phyloP scores from a whole-genome alignment of 2,329 filamentous ascomycete genomes.

The Pseudocercospora musae region DNA sequence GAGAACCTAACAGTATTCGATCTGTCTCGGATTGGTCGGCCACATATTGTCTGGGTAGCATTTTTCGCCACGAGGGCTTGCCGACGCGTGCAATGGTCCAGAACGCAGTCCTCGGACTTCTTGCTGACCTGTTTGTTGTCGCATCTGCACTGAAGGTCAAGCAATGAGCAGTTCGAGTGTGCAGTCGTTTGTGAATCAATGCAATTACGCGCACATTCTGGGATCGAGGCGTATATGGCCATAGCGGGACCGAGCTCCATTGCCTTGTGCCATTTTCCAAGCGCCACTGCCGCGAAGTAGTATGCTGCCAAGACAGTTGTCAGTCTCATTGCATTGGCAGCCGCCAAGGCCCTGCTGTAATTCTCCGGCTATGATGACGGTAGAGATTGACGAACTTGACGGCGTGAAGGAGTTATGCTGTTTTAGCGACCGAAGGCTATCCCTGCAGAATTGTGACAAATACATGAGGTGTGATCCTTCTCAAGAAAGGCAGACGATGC shows the following conservation, averaged over 20 bases:
- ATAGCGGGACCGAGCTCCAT: not conserved
- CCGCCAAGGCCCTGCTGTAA: not conserved
- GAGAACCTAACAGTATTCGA: not conserved
- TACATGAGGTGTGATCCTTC: not conserved
- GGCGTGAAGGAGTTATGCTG: not conserved
- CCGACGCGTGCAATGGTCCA: slow-evolving; percentile 6
- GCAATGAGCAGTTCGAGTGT: slow-evolving; percentile 16
- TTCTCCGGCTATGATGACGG: not conserved
- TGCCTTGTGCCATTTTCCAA: not conserved
- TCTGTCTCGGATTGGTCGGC: slow-evolving; percentile 13
- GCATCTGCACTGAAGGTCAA: slow-evolving; percentile 23
- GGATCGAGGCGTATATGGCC: not conserved
- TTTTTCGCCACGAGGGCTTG: slow-evolving; percentile 16
- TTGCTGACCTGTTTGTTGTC: slow-evolving; percentile 12
- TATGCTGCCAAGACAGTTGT: not conserved
- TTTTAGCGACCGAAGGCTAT: not conserved
- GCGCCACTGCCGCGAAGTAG: not conserved
- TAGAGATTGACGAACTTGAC: not conserved
- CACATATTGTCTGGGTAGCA: slow-evolving; percentile 19
- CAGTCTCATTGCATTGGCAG: not conserved
- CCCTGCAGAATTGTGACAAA: not conserved
- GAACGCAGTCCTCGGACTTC: slow-evolving; percentile 5
- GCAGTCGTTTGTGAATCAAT: not conserved
- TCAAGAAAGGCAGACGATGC: not conserved
- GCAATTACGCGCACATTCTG: not conserved